Evolutionary conservation across 305 asterid species (phyloP).

Genomic region (Lippia alba): DNA sequence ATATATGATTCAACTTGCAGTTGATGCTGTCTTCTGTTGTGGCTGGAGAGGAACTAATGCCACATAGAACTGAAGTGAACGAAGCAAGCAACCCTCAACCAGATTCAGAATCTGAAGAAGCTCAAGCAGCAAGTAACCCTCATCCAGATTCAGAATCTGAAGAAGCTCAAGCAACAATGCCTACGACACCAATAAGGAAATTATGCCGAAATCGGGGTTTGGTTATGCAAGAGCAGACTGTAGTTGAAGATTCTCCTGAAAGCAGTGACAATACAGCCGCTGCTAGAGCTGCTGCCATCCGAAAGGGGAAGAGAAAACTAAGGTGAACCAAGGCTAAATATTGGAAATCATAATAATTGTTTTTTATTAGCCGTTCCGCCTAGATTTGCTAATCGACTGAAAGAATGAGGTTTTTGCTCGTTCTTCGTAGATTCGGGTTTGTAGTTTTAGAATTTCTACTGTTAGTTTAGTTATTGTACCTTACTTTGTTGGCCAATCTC

Average conservation of each 20-base stretch:
- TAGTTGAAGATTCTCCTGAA: constrained; percentile 86
- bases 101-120: constrained; percentile 40
- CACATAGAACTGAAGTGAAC: constrained; percentile 52
- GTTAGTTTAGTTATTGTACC: constrained; percentile 1
- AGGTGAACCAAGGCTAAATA: constrained; percentile 15
- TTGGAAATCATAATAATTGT: not conserved
- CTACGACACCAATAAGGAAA: constrained; percentile 89
- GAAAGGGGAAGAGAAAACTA: constrained; percentile 75
- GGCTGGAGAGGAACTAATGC: constrained; percentile 86
- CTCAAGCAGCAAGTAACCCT: constrained; percentile 37
- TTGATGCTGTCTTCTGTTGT: constrained; percentile 71
- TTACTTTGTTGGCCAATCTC: constrained; percentile 34
- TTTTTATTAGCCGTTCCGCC: not conserved
- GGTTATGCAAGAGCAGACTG: constrained; percentile 76
- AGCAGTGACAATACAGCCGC: constrained; percentile 40
- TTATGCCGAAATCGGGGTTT: constrained; percentile 82
- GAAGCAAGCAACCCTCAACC: constrained; percentile 33
- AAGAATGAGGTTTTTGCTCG: not conserved
- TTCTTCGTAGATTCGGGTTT: not conserved
- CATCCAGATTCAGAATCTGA: constrained; percentile 38
- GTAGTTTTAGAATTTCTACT: not conserved
- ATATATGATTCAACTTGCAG: constrained; percentile 47
- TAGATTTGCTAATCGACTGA: not conserved
- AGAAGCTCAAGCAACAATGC: constrained; percentile 46
- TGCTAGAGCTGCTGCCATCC: constrained; percentile 57